Evolutionary conservation across 257 asterid genomes (phyloP), one percentile per base, ranked within the genome.

Genomic region (Ajuga chamaepitys): DNA sequence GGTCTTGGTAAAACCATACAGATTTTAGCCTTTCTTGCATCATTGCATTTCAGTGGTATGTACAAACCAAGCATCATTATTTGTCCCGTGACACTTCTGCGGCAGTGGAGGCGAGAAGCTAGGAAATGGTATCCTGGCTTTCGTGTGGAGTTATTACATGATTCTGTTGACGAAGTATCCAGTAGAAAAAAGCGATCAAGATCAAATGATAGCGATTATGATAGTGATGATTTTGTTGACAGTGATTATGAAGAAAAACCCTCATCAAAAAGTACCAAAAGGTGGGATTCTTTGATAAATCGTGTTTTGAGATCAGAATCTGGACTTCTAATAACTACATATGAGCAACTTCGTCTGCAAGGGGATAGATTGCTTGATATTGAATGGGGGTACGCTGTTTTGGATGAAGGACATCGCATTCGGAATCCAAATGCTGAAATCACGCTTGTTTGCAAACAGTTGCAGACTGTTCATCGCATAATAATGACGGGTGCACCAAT

Each of bases 1-100:
- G 99, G 99, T 70, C 95, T 93, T 59, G 99, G 99, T 70, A 93
- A 93, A 89, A 93, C 99, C 28, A 70, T 93, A 54, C 99, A 93
- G 79, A 80, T 93, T 57, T 66, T 85, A 77, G 83, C 95, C 57
- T 93, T 93, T 68, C 96, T 93, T 12, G 99, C 89, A 74, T 84
- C 99, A 72, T 77, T 93, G 79, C 99, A 93, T 77, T 89, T 71
- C 76, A 93, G 99, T 77, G 79, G 78, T 42, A 76, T 86, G 89
- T 89, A 89, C 83, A 86, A 83, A 77, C 95, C 99, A 57, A 89
- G 97, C 86, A 90, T 93, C 70, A 73, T 93, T 67, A 72, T 89
- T 62, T 89, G 97, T 72, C 99, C 99, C 35, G 97, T 86, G 59
- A 93, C 99, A 46, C 97, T 93, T 69, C 73, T 93, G 77, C 78